Percentiles rank a stretch among this genome's conserved stretches.
phyloP scores from a whole-genome alignment of 2,329 filamentous ascomycete genomes.

The Penicillium sp. region DNA sequence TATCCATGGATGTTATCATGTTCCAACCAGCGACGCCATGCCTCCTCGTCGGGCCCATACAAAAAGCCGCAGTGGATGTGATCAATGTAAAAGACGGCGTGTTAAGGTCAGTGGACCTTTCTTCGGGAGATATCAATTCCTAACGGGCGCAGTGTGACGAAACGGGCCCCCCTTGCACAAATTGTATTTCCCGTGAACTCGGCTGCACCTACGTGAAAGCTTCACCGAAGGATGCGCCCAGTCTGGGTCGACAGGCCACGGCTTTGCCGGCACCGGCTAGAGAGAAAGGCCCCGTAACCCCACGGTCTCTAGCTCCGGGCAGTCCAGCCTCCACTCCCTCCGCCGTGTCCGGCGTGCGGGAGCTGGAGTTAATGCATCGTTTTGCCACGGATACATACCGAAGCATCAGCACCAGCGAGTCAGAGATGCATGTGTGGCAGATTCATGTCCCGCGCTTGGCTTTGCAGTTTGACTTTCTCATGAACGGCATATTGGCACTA shows the following conservation, averaged over 20 bases:
- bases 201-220: slow-evolving; percentile 31
- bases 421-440: slow-evolving; percentile 40
- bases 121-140: not conserved
- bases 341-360: slow-evolving; percentile 29
- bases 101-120: slow-evolving; percentile 38
- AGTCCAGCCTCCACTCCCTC: slow-evolving; percentile 18
- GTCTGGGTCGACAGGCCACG: not conserved
- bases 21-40: slow-evolving; percentile 22
- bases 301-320: slow-evolving; percentile 14
- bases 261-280: not conserved
- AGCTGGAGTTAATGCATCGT: slow-evolving; percentile 55
- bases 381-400: slow-evolving; percentile 51
- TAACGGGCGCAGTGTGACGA: slow-evolving; percentile 34
- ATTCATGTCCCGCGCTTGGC: slow-evolving; percentile 42
- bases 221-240: slow-evolving; percentile 14
- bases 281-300: slow-evolving; percentile 6
- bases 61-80: slow-evolving; percentile 45
- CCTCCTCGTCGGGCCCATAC: slow-evolving; percentile 42
- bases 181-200: slow-evolving; percentile 39
- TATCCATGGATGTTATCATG: not conserved
- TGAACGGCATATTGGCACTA: slow-evolving; percentile 44
- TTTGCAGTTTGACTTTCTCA: slow-evolving; percentile 42
- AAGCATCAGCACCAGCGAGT: slow-evolving; percentile 37
- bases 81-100: slow-evolving; percentile 42
- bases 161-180: slow-evolving; percentile 39